Conservation (phyloP, 768 basidiomycete genomes). For the Leccinum sublutescens region DNA sequence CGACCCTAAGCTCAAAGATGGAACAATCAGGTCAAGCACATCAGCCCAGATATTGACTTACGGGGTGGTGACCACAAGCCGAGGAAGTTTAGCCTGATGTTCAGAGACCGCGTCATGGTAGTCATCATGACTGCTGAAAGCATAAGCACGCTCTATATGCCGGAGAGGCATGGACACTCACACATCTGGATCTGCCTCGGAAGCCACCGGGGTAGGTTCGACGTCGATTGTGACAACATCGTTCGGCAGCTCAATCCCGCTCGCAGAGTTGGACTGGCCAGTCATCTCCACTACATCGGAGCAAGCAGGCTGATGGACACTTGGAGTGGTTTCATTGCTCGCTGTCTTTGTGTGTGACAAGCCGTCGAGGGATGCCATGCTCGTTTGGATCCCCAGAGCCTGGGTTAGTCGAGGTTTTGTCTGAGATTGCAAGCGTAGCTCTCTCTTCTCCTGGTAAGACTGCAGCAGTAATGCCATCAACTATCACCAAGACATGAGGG, state of each 20-base stretch:
- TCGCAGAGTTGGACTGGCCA: neutral
- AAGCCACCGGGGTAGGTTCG: neutral
- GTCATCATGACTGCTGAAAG: neutral
- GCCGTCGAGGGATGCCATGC: slow-evolving; percentile 1
- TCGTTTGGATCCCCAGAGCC: slow-evolving; percentile 25
- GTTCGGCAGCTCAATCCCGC: neutral
- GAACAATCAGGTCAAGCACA: neutral
- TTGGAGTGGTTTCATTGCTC: neutral
- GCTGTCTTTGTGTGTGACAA: neutral
- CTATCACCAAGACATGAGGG: slow-evolving; percentile 10
- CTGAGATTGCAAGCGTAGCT: slow-evolving; percentile 7
- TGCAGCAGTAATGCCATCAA: slow-evolving; percentile 25
- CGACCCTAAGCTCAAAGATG: slow-evolving; percentile 8
- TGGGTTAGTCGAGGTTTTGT: slow-evolving; percentile 4
- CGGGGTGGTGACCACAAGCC: slow-evolving; percentile 16
- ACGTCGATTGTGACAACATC: too few relatives aligned
- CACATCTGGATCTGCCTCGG: slow-evolving; percentile 6
- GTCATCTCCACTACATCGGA: neutral
- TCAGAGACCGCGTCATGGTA: neutral
- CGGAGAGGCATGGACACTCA: slow-evolving; percentile 4
- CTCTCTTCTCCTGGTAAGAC: slow-evolving; percentile 24
- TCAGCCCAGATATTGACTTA: slow-evolving; percentile 6
- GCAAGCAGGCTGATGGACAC: neutral
- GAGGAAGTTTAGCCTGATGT: neutral
- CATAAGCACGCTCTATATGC: neutral